Evolutionary conservation across 2,329 filamentous ascomycete genomes (phyloP), one percentile per base, ranked within the genome.

Genomic region (Podosphaera xanthii): DNA sequence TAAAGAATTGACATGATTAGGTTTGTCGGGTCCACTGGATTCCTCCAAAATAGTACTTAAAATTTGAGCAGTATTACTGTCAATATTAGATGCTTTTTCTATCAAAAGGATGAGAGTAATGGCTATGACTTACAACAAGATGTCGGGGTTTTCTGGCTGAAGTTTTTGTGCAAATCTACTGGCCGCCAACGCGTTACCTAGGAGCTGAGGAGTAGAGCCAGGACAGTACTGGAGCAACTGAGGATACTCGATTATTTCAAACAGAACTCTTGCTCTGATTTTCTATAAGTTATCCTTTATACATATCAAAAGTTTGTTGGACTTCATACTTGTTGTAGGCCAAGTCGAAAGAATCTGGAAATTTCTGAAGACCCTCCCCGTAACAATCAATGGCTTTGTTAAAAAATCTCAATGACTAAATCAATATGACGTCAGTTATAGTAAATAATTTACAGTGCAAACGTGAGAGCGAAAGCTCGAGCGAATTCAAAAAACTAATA

Each of bases 301-400:
- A 44, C 8, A 34, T 35, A 10, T 9, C 49, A 22, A 40, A 54
- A 58, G 49, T 58, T 59, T n/a, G 54, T 40, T n/a, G 8, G 8
- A 33, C 30, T 49, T 71, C 76, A 64, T 69, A 83, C 79, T 85
- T 86, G 69, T 87, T 87, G 69, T 87, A 87, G 9, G 83, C 83
- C 42, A 87, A 73, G 70, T 87, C 84, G 69, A 87, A 83, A 30
- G 76, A 81, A 8, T 68, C 66, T 1, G 83, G 81, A 66, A 80
- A 81, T 61, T 74, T 78, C 56, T 72, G 71, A 38, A 87, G 67
- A 10, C 81, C 84, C 58, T 79, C 75, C 62, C 81, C 77, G 66
- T 87, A 88, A 52, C 76, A 74, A 58, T 84, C 77, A 58, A 86
- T 76, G 10, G 84, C 84, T 62, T 82, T 74, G 63, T 80, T 74